These are phyloP conservation scores for Melampsora larici-populina DNA, from an alignment of 1,284 basidiomycete species.

Conservation along the genomic window DNA sequence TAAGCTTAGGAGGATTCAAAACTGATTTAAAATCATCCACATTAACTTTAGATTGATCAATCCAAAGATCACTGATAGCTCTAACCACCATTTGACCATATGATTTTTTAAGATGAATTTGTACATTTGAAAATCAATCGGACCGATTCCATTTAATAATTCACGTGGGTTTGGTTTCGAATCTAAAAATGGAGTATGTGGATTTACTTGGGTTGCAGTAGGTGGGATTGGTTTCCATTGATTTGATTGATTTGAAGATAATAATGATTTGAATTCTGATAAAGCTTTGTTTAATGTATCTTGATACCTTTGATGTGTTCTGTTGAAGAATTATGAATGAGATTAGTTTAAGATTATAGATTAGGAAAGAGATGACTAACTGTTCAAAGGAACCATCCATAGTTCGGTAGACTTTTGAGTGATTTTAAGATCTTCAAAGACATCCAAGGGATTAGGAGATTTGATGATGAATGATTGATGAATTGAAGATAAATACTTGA, in stretches of 20 bases:
- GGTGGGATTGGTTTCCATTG: constrained; percentile 56
- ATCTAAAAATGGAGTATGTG: constrained; percentile 47
- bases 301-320: constrained; percentile 45
- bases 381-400: neutral
- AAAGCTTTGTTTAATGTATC: constrained; percentile 43
- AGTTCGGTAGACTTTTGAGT: too few relatives aligned
- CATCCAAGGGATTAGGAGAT: too few relatives aligned
- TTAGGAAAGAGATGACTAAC: neutral
- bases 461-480: too few relatives aligned
- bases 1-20: constrained; percentile 28
- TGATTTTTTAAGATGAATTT: constrained; percentile 55
- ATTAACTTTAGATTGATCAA: constrained; percentile 50
- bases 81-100: constrained; percentile 73
- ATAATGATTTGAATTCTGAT: constrained; percentile 47
- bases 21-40: constrained; percentile 35
- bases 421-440: too few relatives aligned
- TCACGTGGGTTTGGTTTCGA: neutral
- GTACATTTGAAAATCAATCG: constrained; percentile 54
- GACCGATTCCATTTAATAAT: constrained; percentile 47
- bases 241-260: constrained; percentile 53
- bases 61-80: constrained; percentile 72
- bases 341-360: neutral
- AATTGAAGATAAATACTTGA: too few relatives aligned
- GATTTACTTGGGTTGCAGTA: constrained; percentile 48
- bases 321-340: constrained; percentile 5